Base-by-base conservation (phyloP, 2,329 filamentous ascomycete species). In the Lasiodiplodia gonubiensis region DNA sequence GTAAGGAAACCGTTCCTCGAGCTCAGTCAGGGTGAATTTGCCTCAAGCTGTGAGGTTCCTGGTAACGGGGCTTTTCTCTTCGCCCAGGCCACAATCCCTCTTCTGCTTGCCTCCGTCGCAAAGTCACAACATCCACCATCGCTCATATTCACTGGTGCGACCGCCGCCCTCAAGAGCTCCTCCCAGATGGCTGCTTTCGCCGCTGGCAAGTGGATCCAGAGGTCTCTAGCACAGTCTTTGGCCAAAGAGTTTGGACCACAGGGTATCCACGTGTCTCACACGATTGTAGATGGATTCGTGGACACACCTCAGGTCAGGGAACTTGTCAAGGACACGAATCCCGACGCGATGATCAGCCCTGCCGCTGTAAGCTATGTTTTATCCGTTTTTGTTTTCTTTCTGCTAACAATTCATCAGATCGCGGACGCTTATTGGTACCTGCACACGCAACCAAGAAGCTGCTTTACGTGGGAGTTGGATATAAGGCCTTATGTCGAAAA, bases 101-200 rank as follows among this genome's bases (percentile, higher is more conserved):
- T 89, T 0, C 86, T 97, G 1, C 84, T 94, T 1, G 77, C 78
- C 23, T 48, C 66, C 2, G 30, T 49, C 8, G 35, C 65, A 21
- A 0, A 80, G 81, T 52, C 86, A 0, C 82, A 85, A 35, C 80
- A 92, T 74, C 92, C 93, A 4, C 92, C 93, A 0, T 90, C 90
- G 0, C 82, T 97, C 21, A 90, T 97, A 73, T 91, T 96, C 79
- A 97, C 93, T 0, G 93, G 93, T 37, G 93, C 93, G 0, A 97
- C 93, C 0, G 93, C 92, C 0, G 92, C 90, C 0, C 71, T 94
- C 21, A 90, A 89, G 73, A 91, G 91, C 4, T 90, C 88, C 12
- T 88, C 92, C 0, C 81, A 82, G 12, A 91, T 93, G 77, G 82
- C 88, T 0, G 81, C 86, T 8, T 97, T 97, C 74, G 90, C 92